A percentile compares a stretch with the other conserved stretches of the same genome.
Evolutionary conservation across 179 eudicot genomes (phyloP).

Genomic region (Carnegiea gigantea): DNA sequence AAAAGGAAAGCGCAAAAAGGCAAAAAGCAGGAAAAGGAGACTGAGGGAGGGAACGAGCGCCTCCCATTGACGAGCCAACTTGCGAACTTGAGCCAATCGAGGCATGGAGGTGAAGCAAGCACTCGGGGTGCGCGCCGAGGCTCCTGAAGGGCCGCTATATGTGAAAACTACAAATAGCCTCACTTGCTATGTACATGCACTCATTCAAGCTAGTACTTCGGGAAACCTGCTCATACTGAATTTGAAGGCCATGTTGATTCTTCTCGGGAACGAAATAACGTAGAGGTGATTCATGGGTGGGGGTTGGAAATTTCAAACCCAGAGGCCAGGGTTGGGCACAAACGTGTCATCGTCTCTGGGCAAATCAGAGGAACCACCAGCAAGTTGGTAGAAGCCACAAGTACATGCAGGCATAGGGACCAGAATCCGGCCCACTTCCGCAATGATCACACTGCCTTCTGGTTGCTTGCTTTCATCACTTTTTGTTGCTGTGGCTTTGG

Average conservation of each 20-base stretch:
- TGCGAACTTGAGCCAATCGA: no score
- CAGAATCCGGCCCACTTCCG: constrained; percentile 45
- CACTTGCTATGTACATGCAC: not conserved
- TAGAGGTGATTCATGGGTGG: not conserved
- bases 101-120: no score
- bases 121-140: no score
- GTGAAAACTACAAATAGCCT: no score
- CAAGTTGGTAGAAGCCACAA: no score
- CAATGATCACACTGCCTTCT: constrained; percentile 45
- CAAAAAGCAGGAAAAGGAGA: no score
- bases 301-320: not conserved
- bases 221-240: not conserved
- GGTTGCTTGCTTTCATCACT: not conserved
- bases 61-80: no score
- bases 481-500: no score
- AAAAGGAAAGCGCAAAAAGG: no score
- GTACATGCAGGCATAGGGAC: constrained; percentile 33
- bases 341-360: not conserved
- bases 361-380: no score
- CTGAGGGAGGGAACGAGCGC: no score
- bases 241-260: not conserved
- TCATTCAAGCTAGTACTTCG: not conserved
- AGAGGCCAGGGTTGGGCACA: not conserved
- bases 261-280: not conserved
- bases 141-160: no score